A percentile compares a stretch with the other conserved stretches of the same genome.
Evolutionary conservation across 331 rosid species (phyloP).

Genomic region (Pyrus hybrid): DNA sequence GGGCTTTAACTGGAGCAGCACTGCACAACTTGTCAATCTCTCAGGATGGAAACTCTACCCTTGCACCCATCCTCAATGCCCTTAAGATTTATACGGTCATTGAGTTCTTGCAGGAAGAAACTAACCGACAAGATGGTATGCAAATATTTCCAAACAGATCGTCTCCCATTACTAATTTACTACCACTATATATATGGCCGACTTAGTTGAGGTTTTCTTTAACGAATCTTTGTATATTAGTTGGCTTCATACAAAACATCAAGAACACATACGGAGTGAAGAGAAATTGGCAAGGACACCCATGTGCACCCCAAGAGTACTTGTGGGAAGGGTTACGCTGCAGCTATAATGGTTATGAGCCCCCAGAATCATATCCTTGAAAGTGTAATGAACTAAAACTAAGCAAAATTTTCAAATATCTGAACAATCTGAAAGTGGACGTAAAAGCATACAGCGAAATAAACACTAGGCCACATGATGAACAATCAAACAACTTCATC

Average conservation of each 20-base stretch:
- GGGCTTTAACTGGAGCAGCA: no score
- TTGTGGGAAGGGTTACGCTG: slow-evolving; percentile 49
- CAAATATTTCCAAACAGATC: not conserved
- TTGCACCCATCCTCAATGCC: slow-evolving; percentile 34
- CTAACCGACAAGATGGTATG: slow-evolving; percentile 42
- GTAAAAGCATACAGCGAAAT: not conserved
- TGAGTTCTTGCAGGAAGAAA: slow-evolving; percentile 23
- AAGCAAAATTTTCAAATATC: not conserved
- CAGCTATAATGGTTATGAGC: slow-evolving; percentile 3
- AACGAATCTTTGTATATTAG: slow-evolving; percentile 15
- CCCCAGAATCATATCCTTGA: slow-evolving; percentile 36
- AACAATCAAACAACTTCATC: not conserved
- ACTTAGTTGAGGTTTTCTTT: not conserved
- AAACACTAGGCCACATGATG: not conserved
- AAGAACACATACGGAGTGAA: slow-evolving; percentile 25
- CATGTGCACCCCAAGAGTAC: slow-evolving; percentile 32
- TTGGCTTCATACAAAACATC: slow-evolving; percentile 21
- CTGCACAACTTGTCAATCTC: not conserved
- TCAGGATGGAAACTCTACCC: not conserved
- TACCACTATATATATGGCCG: not conserved
- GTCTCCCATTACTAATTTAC: not conserved
- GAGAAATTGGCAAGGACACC: slow-evolving; percentile 66
- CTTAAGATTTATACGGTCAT: slow-evolving; percentile 20
- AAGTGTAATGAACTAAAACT: no score
- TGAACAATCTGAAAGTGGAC: not conserved